phyloP scores from a whole-genome alignment of 768 basidiomycete species.

The Naganishia onofrii region DNA sequence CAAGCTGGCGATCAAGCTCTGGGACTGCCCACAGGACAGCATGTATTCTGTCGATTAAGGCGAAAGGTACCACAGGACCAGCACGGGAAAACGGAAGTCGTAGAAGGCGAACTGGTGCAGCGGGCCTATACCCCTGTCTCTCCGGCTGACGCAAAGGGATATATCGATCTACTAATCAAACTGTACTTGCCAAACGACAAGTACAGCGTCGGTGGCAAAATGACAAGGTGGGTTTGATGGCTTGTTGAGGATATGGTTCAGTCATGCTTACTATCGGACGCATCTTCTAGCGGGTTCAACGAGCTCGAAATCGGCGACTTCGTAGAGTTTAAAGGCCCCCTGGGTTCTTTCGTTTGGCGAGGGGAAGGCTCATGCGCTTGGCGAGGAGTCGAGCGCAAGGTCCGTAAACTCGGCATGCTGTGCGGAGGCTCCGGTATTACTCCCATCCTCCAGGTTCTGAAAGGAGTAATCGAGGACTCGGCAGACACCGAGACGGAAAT shows the following conservation, averaged over 20 bases:
- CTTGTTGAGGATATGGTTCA: neutral
- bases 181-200: slow-evolving; percentile 55
- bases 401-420: slow-evolving; percentile 59
- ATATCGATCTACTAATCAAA: slow-evolving; percentile 60
- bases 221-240: slow-evolving; percentile 52
- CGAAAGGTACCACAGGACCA: slow-evolving; percentile 44
- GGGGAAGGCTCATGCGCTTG: slow-evolving; percentile 54
- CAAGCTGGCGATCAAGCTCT: slow-evolving; percentile 54
- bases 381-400: slow-evolving; percentile 51
- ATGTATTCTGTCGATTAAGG: slow-evolving; percentile 60
- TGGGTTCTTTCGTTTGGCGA: slow-evolving; percentile 61
- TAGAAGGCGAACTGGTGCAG: slow-evolving; percentile 57
- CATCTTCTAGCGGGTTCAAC: slow-evolving; percentile 50
- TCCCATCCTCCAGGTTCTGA: slow-evolving; percentile 62
- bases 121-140: slow-evolving; percentile 66
- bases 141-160: slow-evolving; percentile 54
- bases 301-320: slow-evolving; percentile 58
- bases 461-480: slow-evolving; percentile 56
- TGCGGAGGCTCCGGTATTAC: slow-evolving; percentile 65
- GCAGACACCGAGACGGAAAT: slow-evolving; percentile 54
- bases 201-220: slow-evolving; percentile 58
- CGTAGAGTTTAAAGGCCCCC: slow-evolving; percentile 63
- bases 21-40: slow-evolving; percentile 63
- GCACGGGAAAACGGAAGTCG: neutral
- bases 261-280: neutral